A percentile compares a stretch with the other conserved stretches of the same genome.
phyloP scores from a whole-genome alignment of 2,329 filamentous ascomycete genomes.

The Diaporthe destruens region DNA sequence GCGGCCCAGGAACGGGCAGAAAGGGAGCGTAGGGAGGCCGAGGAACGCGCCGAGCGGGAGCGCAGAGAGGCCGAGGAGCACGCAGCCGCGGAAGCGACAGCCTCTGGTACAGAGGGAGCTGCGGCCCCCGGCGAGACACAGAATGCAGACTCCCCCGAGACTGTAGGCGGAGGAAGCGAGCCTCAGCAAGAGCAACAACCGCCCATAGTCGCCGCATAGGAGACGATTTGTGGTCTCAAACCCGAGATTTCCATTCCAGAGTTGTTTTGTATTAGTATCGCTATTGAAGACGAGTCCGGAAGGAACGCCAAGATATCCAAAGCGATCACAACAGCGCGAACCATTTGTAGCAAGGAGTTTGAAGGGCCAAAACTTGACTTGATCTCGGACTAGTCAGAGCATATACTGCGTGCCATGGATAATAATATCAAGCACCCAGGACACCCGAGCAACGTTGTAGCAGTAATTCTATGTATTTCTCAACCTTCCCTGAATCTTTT shows the following conservation, averaged over 20 bases:
- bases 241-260: not conserved
- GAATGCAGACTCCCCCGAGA: not conserved
- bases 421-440: conserved; percentile 1
- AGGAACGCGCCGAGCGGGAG: conserved; percentile 54
- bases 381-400: conserved; percentile 3
- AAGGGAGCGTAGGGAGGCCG: conserved; percentile 58
- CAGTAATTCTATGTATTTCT: not conserved
- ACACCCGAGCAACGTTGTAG: no score
- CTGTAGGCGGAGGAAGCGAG: not conserved
- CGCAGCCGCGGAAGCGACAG: conserved; percentile 47
- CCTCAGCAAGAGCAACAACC: conserved; percentile 40
- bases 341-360: conserved; percentile 36
- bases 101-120: conserved; percentile 41
- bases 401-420: not conserved
- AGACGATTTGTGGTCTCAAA: not conserved
- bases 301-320: conserved; percentile 38
- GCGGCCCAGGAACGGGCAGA: conserved; percentile 65
- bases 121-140: conserved; percentile 19
- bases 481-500: no score
- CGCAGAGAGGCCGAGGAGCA: conserved; percentile 49
- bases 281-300: not conserved
- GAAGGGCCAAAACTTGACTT: conserved; percentile 1
- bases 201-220: conserved; percentile 26
- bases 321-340: conserved; percentile 27
- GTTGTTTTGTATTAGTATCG: conserved; percentile 32